phyloP scores from a whole-genome alignment of 345 rosid genomes.

The Pistacia vera region DNA sequence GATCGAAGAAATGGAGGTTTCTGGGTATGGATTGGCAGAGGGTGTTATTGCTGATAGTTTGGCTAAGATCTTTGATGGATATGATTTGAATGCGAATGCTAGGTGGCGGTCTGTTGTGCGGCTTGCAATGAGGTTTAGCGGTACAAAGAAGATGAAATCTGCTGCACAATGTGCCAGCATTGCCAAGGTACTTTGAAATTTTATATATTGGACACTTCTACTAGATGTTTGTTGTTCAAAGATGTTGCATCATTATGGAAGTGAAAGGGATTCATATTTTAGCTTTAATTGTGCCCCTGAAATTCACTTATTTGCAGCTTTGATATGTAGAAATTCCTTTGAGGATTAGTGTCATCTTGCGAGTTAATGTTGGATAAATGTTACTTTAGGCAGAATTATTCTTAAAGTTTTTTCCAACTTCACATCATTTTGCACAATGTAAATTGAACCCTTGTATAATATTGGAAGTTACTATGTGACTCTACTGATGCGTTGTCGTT shows the following conservation, averaged over 20 bases:
- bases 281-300: background rate
- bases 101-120: slow-evolving; percentile 61
- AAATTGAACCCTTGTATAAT: background rate
- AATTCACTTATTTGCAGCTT: background rate
- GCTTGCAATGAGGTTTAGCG: slow-evolving; percentile 51
- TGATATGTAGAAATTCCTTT: background rate
- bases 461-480: background rate
- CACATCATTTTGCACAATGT: background rate
- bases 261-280: background rate
- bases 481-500: background rate
- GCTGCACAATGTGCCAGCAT: slow-evolving; percentile 57
- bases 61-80: slow-evolving; percentile 41
- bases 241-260: background rate
- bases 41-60: slow-evolving; percentile 67
- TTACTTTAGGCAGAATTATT: background rate
- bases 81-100: slow-evolving; percentile 53
- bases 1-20: slow-evolving; percentile 70
- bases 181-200: slow-evolving; percentile 48
- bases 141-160: slow-evolving; percentile 48
- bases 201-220: background rate
- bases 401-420: background rate
- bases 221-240: background rate
- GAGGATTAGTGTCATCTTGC: background rate
- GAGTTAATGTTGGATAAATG: background rate
- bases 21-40: slow-evolving; percentile 64